Evolutionary conservation across 306 rosid species (phyloP).

Genomic region (Quercus bicolor): DNA sequence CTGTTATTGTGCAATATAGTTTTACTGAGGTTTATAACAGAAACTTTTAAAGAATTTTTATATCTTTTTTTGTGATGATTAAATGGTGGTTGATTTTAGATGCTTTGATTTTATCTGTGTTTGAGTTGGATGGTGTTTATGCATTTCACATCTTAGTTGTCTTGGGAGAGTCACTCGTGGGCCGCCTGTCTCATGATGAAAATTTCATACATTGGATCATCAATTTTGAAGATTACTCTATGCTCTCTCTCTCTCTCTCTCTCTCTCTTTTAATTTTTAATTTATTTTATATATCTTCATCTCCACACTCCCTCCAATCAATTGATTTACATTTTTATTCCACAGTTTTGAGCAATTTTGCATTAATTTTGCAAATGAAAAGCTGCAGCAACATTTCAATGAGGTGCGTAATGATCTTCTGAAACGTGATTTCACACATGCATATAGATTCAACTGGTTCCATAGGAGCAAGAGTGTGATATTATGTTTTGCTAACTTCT

Average conservation of each 20-base stretch:
- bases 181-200: no score
- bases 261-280: fast-evolving
- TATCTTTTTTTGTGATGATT: not conserved
- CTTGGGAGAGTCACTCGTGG: no score
- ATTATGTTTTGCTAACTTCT: slow-evolving; percentile 1
- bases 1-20: not conserved
- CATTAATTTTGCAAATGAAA: slow-evolving; percentile 97
- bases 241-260: not conserved
- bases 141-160: not conserved
- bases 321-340: slow-evolving; percentile 22
- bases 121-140: not conserved
- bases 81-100: not conserved
- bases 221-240: not conserved
- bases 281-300: not conserved
- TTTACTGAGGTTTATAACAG: not conserved
- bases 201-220: not conserved
- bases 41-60: not conserved
- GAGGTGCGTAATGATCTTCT: slow-evolving; percentile 52
- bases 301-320: slow-evolving; percentile 6
- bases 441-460: not conserved
- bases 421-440: not conserved
- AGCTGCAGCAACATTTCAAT: slow-evolving; percentile 98
- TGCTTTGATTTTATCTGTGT: not conserved
- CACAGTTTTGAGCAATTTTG: slow-evolving; percentile 98
- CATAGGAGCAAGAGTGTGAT: not conserved